Percentiles rank a stretch among this genome's conserved stretches.
Evolutionary conservation across 352 stramenopile species (phyloP).

Genomic region (Elongisporangium anandrum): DNA sequence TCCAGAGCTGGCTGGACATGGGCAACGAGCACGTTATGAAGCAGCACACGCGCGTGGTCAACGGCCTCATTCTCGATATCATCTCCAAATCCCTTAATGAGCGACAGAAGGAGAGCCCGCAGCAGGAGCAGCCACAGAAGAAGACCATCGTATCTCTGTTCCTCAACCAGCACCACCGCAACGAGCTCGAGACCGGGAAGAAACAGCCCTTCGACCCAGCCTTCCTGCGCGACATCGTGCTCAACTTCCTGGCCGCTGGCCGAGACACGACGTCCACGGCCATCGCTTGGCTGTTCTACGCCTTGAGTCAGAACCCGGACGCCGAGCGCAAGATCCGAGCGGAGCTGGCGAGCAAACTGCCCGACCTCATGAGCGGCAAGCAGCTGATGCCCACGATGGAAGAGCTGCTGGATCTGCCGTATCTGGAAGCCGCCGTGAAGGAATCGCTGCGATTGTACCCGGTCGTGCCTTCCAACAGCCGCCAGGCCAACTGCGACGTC

Average conservation of each 20-base stretch:
- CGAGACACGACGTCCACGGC: constrained; percentile 52
- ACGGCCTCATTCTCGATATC: constrained; percentile 9
- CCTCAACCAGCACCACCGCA: not conserved
- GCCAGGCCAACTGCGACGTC: constrained; percentile 45
- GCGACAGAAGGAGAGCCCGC: not conserved
- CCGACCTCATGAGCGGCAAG: constrained; percentile 17
- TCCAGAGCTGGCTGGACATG: constrained; percentile 26
- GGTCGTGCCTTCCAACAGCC: constrained; percentile 51
- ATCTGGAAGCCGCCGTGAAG: constrained; percentile 47
- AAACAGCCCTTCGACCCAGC: constrained; percentile 26
- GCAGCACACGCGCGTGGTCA: constrained; percentile 3
- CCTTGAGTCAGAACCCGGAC: constrained; percentile 42
- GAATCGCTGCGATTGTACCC: constrained; percentile 64
- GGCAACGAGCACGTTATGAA: constrained; percentile 16
- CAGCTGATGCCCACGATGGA: constrained; percentile 25
- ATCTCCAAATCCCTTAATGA: constrained; percentile 17
- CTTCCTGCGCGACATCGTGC: constrained; percentile 50
- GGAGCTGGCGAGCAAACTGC: constrained; percentile 26
- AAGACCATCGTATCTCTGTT: constrained; percentile 3
- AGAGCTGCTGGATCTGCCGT: constrained; percentile 44
- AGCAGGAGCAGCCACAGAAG: not conserved
- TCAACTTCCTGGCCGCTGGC: constrained; percentile 60
- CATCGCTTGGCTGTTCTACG: constrained; percentile 54
- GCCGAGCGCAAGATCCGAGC: constrained; percentile 31
- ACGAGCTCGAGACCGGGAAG: constrained; percentile 13